Evolutionary conservation across 2,329 filamentous ascomycete species (phyloP).

Genomic region (Sporothrix protearum): DNA sequence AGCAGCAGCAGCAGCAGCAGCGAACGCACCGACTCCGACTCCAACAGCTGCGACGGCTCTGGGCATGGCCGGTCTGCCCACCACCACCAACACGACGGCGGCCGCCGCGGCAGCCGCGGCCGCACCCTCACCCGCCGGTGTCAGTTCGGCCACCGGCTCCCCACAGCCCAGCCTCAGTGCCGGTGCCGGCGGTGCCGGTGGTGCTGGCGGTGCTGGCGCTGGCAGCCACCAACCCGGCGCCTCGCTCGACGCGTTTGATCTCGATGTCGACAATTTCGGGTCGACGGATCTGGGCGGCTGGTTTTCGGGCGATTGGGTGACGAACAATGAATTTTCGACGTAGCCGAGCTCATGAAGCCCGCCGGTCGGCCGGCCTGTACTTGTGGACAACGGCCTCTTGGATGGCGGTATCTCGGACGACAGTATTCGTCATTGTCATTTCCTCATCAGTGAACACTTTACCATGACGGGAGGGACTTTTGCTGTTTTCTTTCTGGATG

Average conservation of each 20-base stretch:
- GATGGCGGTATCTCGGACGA: neutral
- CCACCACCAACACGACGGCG: no score
- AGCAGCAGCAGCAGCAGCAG: neutral
- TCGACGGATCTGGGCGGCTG: conserved; percentile 25
- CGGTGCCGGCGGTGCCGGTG: neutral
- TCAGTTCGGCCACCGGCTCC: neutral
- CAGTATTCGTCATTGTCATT: neutral
- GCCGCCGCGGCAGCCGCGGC: no score
- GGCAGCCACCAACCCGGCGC: neutral
- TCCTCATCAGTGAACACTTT: neutral
- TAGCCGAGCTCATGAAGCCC: neutral
- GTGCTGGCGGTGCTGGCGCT: neutral
- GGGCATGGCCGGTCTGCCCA: neutral
- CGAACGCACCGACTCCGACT: neutral
- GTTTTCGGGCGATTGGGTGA: conserved; percentile 33
- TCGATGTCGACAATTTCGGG: conserved; percentile 33
- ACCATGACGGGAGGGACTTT: neutral
- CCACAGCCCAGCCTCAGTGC: neutral
- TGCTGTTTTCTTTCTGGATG: neutral
- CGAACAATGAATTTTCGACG: conserved; percentile 19
- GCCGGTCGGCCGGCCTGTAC: no score
- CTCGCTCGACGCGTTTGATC: conserved; percentile 36
- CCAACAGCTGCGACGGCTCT: neutral
- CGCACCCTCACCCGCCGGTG: neutral
- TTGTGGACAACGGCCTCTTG: no score